These are phyloP conservation scores for Talaromyces ruber DNA, from an alignment of 495 filamentous ascomycete genomes.

Conservation along the genomic window DNA sequence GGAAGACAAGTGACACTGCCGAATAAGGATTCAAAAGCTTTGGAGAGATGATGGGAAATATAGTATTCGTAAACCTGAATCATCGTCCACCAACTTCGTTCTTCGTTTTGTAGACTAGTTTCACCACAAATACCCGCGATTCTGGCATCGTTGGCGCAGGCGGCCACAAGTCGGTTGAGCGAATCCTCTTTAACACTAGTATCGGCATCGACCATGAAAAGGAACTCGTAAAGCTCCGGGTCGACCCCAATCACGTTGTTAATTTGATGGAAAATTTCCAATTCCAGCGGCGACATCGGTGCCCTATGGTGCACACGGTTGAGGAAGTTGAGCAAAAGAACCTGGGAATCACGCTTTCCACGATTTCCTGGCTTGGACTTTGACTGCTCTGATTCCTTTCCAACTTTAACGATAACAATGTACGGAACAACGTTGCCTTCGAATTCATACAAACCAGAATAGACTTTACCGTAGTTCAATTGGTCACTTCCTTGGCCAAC, in stretches of 20 bases:
- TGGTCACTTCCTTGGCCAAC: slow-evolving; percentile 86
- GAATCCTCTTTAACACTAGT: slow-evolving; percentile 91
- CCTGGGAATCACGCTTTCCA: slow-evolving; percentile 95
- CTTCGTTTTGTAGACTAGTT: slow-evolving; percentile 91
- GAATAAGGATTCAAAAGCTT: slow-evolving; percentile 93
- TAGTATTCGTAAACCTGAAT: slow-evolving; percentile 99
- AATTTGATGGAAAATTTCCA: slow-evolving; percentile 98
- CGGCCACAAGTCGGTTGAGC: slow-evolving; percentile 83
- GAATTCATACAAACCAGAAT: slow-evolving; percentile 94
- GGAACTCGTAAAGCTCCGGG: slow-evolving; percentile 93
- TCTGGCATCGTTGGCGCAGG: slow-evolving; percentile 88
- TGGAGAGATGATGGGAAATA: slow-evolving; percentile 88
- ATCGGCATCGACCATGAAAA: slow-evolving; percentile 97
- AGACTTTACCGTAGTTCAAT: slow-evolving; percentile 97
- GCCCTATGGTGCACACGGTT: slow-evolving; percentile 93
- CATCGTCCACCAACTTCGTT: slow-evolving; percentile 97
- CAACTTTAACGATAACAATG: slow-evolving; percentile 90
- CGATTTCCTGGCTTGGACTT: slow-evolving; percentile 95
- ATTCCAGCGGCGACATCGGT: slow-evolving; percentile 89
- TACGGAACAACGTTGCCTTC: slow-evolving; percentile 98
- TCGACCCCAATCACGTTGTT: slow-evolving; percentile 98
- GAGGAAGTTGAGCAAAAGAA: slow-evolving; percentile 76
- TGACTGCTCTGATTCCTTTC: slow-evolving; percentile 88
- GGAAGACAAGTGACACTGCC: slow-evolving; percentile 96
- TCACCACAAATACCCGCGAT: slow-evolving; percentile 98